Conservation (phyloP, 768 basidiomycete species). For the Psilocybe azurescens region DNA sequence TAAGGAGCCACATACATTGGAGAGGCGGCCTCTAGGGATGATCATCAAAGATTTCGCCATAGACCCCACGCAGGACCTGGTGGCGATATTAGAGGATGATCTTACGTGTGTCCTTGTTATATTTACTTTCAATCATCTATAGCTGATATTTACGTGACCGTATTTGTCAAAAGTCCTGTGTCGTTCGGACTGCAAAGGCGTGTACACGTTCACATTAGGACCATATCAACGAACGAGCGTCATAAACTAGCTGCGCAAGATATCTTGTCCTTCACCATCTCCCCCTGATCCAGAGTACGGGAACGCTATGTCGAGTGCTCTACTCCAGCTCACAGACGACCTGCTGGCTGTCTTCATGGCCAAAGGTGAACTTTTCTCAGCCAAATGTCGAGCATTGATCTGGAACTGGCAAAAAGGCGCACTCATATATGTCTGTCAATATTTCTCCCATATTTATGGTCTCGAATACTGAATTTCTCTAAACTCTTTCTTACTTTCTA, state of each 20-base stretch:
- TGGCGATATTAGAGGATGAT: slow-evolving; percentile 44
- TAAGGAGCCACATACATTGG: slow-evolving; percentile 16
- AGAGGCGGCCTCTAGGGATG: slow-evolving; percentile 43
- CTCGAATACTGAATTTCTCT: too few relatives aligned
- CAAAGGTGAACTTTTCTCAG: background rate
- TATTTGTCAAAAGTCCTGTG: background rate
- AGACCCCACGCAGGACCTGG: slow-evolving; percentile 66
- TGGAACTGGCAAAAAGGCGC: slow-evolving; percentile 18
- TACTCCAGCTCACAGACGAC: slow-evolving; percentile 10
- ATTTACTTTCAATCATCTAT: background rate
- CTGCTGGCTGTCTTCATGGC: slow-evolving; percentile 8
- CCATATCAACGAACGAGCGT: slow-evolving; percentile 6
- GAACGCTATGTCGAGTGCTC: background rate
- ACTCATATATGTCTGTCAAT: slow-evolving; percentile 5
- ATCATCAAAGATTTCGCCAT: slow-evolving; percentile 61
- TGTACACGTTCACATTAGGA: slow-evolving; percentile 12
- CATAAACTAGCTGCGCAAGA: background rate
- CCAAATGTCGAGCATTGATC: background rate
- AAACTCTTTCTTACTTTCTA: background rate
- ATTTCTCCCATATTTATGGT: background rate
- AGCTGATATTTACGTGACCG: too few relatives aligned
- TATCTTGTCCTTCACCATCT: slow-evolving; percentile 3
- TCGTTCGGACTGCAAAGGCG: background rate
- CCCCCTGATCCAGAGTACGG: background rate
- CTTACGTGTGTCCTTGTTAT: background rate